phyloP scores from a whole-genome alignment of 345 rosid genomes.

The Gossypium arboreum region DNA sequence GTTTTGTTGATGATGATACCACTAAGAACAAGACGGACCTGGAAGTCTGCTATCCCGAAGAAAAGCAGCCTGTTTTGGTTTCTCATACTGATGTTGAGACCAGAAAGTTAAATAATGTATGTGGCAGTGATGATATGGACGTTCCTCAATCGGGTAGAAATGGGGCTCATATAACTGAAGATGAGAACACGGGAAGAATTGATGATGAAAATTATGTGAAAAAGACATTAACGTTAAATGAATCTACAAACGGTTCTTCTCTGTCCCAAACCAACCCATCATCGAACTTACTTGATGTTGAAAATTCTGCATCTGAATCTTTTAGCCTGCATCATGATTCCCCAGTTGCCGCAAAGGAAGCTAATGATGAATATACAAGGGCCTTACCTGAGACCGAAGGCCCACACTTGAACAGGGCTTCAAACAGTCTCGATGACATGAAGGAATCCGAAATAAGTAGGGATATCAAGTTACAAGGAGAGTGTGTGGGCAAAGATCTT shows the following conservation, averaged over 20 bases:
- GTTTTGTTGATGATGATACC: background rate
- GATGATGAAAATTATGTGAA: background rate
- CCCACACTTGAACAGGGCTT: slow-evolving; percentile 13
- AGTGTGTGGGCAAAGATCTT: slow-evolving; percentile 25
- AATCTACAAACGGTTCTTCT: slow-evolving; percentile 17
- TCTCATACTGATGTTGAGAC: slow-evolving; percentile 8
- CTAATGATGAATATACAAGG: background rate
- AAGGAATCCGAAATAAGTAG: slow-evolving; percentile 36
- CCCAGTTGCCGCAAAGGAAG: slow-evolving; percentile 16
- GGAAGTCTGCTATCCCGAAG: slow-evolving; percentile 18
- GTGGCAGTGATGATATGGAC: slow-evolving; percentile 21
- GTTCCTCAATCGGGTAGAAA: slow-evolving; percentile 18
- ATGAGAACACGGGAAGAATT: slow-evolving; percentile 10
- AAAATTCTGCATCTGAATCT: slow-evolving; percentile 22
- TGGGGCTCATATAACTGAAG: slow-evolving; percentile 24
- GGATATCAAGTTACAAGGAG: slow-evolving; percentile 21
- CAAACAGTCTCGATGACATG: slow-evolving; percentile 21
- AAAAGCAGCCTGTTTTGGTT: slow-evolving; percentile 15
- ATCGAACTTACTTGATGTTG: slow-evolving; percentile 17
- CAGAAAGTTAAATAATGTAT: slow-evolving; percentile 2
- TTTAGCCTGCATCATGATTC: slow-evolving; percentile 21
- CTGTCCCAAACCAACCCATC: slow-evolving; percentile 5
- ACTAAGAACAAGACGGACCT: slow-evolving; percentile 21
- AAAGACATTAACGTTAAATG: slow-evolving; percentile 11
- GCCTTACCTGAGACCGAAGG: slow-evolving; percentile 16